Evolutionary conservation across 2,329 filamentous ascomycete species (phyloP).

Genomic region (Aspergillus sp.): DNA sequence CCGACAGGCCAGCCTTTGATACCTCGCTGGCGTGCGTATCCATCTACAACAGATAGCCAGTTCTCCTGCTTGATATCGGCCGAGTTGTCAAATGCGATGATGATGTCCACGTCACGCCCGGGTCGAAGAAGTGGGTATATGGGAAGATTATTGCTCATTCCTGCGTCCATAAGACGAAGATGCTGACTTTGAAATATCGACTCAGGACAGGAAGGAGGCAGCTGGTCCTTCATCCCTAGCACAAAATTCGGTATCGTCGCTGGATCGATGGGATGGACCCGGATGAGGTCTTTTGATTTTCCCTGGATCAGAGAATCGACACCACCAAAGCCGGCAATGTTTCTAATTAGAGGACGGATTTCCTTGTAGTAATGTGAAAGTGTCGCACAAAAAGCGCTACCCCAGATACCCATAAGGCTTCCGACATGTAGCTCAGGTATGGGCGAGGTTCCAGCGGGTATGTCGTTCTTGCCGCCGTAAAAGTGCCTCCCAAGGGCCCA

Average conservation of each 20-base stretch:
- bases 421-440: slow-evolving; percentile 85
- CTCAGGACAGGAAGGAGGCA: slow-evolving; percentile 77
- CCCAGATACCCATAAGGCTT: slow-evolving; percentile 90
- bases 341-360: slow-evolving; percentile 78
- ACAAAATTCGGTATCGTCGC: slow-evolving; percentile 89
- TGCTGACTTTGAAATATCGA: slow-evolving; percentile 73
- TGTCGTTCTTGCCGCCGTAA: slow-evolving; percentile 68
- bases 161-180: slow-evolving; percentile 89
- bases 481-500: slow-evolving; percentile 91
- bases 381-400: slow-evolving; percentile 94
- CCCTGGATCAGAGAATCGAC: slow-evolving; percentile 84
- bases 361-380: slow-evolving; percentile 96
- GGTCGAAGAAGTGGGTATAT: slow-evolving; percentile 92
- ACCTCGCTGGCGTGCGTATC: slow-evolving; percentile 85
- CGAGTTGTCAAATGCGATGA: slow-evolving; percentile 92
- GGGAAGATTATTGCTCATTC: slow-evolving; percentile 97
- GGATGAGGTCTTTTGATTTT: slow-evolving; percentile 80
- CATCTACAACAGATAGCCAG: slow-evolving; percentile 91
- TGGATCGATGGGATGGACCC: slow-evolving; percentile 93
- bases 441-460: slow-evolving; percentile 66
- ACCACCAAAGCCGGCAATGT: slow-evolving; percentile 72
- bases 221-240: slow-evolving; percentile 74
- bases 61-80: slow-evolving; percentile 94
- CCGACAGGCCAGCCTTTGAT: slow-evolving; percentile 95
- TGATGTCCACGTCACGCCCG: slow-evolving; percentile 83